phyloP scores from a whole-genome alignment of 1,284 basidiomycete genomes.

The Vanrija sp. region DNA sequence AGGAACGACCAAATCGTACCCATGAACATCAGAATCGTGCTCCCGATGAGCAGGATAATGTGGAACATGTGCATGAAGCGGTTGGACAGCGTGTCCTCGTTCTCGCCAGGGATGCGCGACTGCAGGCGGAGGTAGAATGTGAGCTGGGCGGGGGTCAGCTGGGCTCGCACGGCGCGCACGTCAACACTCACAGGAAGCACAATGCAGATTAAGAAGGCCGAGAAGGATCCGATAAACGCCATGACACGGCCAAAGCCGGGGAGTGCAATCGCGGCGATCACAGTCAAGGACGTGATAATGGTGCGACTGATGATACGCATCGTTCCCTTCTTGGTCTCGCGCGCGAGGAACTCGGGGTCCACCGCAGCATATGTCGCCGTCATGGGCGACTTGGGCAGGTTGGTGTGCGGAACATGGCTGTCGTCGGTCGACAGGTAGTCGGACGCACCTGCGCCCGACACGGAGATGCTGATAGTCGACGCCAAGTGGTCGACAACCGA shows the following conservation, averaged over 20 bases:
- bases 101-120: constrained; percentile 18
- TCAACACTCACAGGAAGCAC: constrained; percentile 63
- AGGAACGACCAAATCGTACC: constrained; percentile 70
- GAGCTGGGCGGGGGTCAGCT: constrained; percentile 20
- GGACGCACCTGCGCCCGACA: constrained; percentile 8
- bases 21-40: constrained; percentile 66
- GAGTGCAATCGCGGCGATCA: constrained; percentile 33
- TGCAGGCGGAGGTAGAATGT: constrained; percentile 41
- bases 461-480: constrained; percentile 7
- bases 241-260: constrained; percentile 65
- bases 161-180: background rate
- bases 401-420: background rate
- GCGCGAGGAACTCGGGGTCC: background rate
- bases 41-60: constrained; percentile 57
- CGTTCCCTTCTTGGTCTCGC: constrained; percentile 19
- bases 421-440: constrained; percentile 12
- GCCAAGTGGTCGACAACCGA: constrained; percentile 2
- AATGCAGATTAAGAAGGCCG: constrained; percentile 76
- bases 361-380: background rate
- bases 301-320: constrained; percentile 34
- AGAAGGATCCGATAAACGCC: constrained; percentile 84
- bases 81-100: constrained; percentile 50
- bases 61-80: constrained; percentile 55
- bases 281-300: constrained; percentile 34
- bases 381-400: constrained; percentile 5